Evolutionary conservation across 192 early-diverging fungal species (phyloP).

Genomic region (Coemansia sp.): DNA sequence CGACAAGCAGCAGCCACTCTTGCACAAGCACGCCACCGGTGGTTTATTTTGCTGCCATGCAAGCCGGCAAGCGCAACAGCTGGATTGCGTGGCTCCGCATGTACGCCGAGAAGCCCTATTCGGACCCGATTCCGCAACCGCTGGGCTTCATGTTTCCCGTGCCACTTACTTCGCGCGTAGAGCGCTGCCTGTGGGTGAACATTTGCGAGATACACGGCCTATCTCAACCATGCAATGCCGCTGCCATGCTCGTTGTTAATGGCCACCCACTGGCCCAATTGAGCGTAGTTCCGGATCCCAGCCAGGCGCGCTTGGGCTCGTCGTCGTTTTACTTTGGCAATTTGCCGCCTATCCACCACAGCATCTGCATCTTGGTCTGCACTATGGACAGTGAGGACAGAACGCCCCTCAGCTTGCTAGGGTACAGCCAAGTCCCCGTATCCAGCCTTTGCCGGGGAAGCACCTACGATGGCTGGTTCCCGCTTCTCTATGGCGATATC

Average conservation of each 20-base stretch:
- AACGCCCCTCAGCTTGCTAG: conserved; percentile 14
- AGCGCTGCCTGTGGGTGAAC: conserved; percentile 45
- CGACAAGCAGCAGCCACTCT: not conserved
- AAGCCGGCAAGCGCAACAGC: conserved; percentile 36
- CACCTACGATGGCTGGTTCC: conserved; percentile 53
- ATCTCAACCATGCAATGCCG: not conserved
- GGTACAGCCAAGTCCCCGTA: conserved; percentile 40
- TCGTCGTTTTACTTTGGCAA: conserved; percentile 33
- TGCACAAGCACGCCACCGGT: conserved; percentile 11
- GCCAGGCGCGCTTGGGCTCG: conserved; percentile 8
- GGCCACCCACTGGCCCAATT: conserved; percentile 33
- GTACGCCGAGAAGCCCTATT: conserved; percentile 14
- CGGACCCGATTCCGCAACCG: conserved; percentile 10
- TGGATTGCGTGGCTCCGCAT: conserved; percentile 38
- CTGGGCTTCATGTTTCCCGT: conserved; percentile 6
- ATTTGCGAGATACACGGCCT: conserved; percentile 30
- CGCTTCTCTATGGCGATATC: conserved; percentile 33
- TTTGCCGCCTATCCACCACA: conserved; percentile 22
- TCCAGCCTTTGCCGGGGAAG: conserved; percentile 26
- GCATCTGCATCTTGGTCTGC: conserved; percentile 10
- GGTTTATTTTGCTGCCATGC: conserved; percentile 31
- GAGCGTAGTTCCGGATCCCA: conserved; percentile 7
- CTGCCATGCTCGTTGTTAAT: conserved; percentile 24
- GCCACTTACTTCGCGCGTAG: conserved; percentile 29
- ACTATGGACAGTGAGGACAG: conserved; percentile 1